Base-by-base conservation (phyloP, 805 yeast species). In the Maudiozyma barnettii region DNA sequence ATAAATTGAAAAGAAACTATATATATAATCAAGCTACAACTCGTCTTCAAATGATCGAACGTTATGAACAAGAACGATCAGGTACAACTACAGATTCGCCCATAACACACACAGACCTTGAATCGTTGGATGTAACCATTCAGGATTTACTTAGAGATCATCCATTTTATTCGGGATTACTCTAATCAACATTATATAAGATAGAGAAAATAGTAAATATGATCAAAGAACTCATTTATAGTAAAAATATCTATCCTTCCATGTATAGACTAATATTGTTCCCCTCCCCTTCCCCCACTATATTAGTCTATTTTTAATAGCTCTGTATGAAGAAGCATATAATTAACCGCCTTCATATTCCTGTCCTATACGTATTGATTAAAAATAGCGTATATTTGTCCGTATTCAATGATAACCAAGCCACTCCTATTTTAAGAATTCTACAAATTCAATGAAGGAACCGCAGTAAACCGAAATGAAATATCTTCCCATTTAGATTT, bases 1-100 rank as follows among this genome's bases (percentile, higher is more conserved):
- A 63, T 48, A 60, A 60, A 39, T 49, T 63, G 42, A 57, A 56
- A 42, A 49, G 67, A 26, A 63, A 63, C 45, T 59, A 57, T 43
- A 54, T 60, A 13, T 60, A 47, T 46, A 45, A 50, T 12, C 63
- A 63, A 45, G 59, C 64, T 5, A 39, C 38, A 14, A 45, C 46
- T 18, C 49, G 62, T 20, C 49, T 59, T n/a, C 44, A 40, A 20
- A 37, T 49, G 19, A 40, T 58, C 7, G 52, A 53, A 7, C 7
- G 16, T 1, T n/a, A 21, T 21, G 41, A 37, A 19, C 13, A 33
- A 33, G n/a, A 33, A 26, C 10, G 8, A 9, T 6, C 8, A 5
- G 30, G 2, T n/a, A 13, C 39, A n/a, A 16, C 35, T n/a, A n/a
- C 36, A 33, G 9, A n/a, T n/a, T n/a, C n/a, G n/a, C n/a, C n/a